Conservation (phyloP, 495 filamentous ascomycete genomes). For the Hypoxylon trugodes region DNA sequence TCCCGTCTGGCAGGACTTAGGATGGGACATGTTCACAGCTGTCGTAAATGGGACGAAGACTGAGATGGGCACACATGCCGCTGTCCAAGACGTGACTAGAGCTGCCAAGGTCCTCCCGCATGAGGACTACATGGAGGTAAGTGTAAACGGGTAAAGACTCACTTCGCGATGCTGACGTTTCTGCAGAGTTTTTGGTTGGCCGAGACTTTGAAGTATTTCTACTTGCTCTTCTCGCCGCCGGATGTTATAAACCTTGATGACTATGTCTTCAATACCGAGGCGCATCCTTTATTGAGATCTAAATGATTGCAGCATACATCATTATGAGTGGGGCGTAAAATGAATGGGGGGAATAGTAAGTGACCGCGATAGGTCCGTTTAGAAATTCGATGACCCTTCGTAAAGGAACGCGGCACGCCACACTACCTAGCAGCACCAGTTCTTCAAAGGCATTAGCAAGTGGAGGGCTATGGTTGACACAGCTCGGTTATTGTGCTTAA, state of each 20-base stretch:
- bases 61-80: conserved; percentile 65
- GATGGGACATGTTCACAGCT: conserved; percentile 78
- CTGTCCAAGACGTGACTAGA: conserved; percentile 65
- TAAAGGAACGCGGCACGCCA: too few relatives aligned
- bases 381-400: too few relatives aligned
- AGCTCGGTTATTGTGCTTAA: too few relatives aligned
- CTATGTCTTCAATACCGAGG: conserved; percentile 71
- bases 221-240: conserved; percentile 75
- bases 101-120: conserved; percentile 34
- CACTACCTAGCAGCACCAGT: too few relatives aligned
- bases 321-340: too few relatives aligned
- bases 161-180: conserved; percentile 32
- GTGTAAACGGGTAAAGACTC: background rate
- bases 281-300: conserved; percentile 58
- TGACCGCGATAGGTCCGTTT: too few relatives aligned
- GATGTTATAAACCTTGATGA: conserved; percentile 75
- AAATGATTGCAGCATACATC: conserved; percentile 24
- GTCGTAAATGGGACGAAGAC: conserved; percentile 69
- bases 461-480: too few relatives aligned
- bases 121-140: conserved; percentile 58
- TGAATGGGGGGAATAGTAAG: too few relatives aligned
- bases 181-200: conserved; percentile 68
- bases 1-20: conserved; percentile 65
- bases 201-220: conserved; percentile 86
- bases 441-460: too few relatives aligned